Conservation (phyloP, 768 basidiomycete genomes). For the Trametes cubensis region DNA sequence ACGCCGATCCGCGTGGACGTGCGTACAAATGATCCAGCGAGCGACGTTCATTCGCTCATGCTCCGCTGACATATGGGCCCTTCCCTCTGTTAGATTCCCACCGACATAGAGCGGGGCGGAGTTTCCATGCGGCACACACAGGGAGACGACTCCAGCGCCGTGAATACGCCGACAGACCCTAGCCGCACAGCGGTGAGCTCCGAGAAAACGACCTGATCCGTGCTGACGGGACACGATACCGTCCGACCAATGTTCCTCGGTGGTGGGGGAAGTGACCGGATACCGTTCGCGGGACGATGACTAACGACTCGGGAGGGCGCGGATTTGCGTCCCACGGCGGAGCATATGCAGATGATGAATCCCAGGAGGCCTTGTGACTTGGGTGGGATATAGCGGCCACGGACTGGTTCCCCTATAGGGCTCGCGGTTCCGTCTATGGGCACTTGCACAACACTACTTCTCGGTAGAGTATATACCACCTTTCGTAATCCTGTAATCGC, state of each 20-base stretch:
- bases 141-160: conserved; percentile 11
- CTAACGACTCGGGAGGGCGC: background rate
- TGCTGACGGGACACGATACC: too few relatives aligned
- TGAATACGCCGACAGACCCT: conserved; percentile 11
- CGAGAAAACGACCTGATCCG: conserved; percentile 10
- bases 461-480: background rate
- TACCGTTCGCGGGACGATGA: too few relatives aligned
- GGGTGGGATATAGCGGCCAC: background rate
- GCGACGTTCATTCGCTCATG: too few relatives aligned
- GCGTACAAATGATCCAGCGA: background rate
- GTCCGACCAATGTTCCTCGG: too few relatives aligned
- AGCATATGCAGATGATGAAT: too few relatives aligned
- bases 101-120: conserved; percentile 15
- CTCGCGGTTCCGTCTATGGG: background rate
- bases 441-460: background rate
- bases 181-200: conserved; percentile 5
- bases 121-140: conserved; percentile 7
- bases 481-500: background rate
- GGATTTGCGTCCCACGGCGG: background rate
- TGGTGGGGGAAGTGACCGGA: too few relatives aligned
- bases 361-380: background rate
- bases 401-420: background rate
- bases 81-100: conserved; percentile 9
- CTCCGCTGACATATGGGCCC: background rate
- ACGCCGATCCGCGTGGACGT: conserved; percentile 21